Conservation (phyloP, 2,329 filamentous ascomycete genomes). For the Raffaelea arxii region DNA sequence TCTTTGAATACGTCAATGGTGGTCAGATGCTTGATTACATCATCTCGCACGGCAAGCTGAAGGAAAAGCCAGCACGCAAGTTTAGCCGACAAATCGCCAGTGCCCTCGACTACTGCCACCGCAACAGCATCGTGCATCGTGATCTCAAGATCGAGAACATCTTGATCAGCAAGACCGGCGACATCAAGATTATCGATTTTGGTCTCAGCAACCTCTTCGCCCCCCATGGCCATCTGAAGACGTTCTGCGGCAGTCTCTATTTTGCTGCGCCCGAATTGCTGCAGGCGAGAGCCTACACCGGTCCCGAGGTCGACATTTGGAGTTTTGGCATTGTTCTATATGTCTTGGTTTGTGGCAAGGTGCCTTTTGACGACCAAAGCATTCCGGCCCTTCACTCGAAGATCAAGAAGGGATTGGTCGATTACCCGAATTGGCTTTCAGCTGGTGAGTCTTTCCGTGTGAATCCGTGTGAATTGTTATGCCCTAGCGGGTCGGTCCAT, state of each 20-base stretch:
- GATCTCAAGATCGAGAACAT: constrained; percentile 99
- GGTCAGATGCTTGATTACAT: constrained; percentile 99
- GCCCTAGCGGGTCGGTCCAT: no score
- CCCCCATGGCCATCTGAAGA: constrained; percentile 77
- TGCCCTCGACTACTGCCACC: constrained; percentile 92
- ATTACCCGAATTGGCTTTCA: constrained; percentile 90
- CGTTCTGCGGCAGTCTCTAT: constrained; percentile 94
- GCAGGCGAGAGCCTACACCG: constrained; percentile 88
- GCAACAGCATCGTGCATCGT: constrained; percentile 95
- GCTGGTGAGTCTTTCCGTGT: constrained; percentile 75
- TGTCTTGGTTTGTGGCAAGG: constrained; percentile 92
- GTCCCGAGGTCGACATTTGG: constrained; percentile 96
- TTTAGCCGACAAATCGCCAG: constrained; percentile 97
- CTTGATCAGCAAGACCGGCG: constrained; percentile 94
- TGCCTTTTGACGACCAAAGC: constrained; percentile 97
- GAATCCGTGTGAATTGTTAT: no score
- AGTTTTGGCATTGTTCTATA: constrained; percentile 98
- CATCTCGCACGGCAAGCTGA: constrained; percentile 92
- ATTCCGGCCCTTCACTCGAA: constrained; percentile 98
- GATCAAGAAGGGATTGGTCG: constrained; percentile 93
- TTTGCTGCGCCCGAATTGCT: constrained; percentile 93
- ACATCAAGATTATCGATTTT: constrained; percentile 99
- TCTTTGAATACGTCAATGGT: constrained; percentile 97
- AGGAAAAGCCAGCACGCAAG: constrained; percentile 96
- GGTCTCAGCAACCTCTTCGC: constrained; percentile 94